These are phyloP conservation scores for Cryptococcus sp. DNA, from an alignment of 1,284 basidiomycete species.

Conservation along the genomic window DNA sequence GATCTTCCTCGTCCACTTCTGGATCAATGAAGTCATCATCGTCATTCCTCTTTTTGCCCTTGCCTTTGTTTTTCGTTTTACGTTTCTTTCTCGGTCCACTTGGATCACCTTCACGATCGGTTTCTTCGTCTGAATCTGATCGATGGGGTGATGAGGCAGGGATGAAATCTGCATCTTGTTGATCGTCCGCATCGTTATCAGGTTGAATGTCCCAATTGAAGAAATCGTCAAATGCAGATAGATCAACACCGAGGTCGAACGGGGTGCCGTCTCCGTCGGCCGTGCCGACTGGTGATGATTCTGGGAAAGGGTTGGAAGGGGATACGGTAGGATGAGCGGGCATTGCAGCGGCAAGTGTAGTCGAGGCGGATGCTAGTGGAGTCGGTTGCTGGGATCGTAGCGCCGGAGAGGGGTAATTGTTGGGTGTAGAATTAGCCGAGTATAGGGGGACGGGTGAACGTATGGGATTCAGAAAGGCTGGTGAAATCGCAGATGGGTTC, in stretches of 20 bases:
- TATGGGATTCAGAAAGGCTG: background rate
- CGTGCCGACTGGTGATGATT: background rate
- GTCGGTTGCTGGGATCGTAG: background rate
- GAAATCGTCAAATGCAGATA: conserved; percentile 20
- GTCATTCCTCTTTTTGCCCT: background rate
- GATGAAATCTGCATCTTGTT: conserved; percentile 26
- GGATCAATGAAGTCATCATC: conserved; percentile 1
- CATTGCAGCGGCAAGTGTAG: background rate
- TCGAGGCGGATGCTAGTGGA: background rate
- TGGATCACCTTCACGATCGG: conserved; percentile 11
- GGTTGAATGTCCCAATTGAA: conserved; percentile 16
- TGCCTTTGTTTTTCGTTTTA: conserved; percentile 4
- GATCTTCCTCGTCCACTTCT: conserved; percentile 16
- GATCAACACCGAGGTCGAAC: conserved; percentile 1
- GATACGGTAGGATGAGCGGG: background rate
- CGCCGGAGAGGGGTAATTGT: background rate
- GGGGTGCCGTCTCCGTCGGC: background rate
- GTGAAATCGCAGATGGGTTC: background rate
- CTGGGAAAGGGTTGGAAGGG: background rate
- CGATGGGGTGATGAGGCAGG: conserved; percentile 26
- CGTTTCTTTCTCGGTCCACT: conserved; percentile 1
- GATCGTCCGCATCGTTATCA: conserved; percentile 27
- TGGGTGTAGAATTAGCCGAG: background rate
- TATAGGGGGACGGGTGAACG: background rate
- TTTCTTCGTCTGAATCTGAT: conserved; percentile 13